Evolutionary conservation across 176 grass and related monocot species (phyloP).

Genomic region (Saccharum spontaneum): DNA sequence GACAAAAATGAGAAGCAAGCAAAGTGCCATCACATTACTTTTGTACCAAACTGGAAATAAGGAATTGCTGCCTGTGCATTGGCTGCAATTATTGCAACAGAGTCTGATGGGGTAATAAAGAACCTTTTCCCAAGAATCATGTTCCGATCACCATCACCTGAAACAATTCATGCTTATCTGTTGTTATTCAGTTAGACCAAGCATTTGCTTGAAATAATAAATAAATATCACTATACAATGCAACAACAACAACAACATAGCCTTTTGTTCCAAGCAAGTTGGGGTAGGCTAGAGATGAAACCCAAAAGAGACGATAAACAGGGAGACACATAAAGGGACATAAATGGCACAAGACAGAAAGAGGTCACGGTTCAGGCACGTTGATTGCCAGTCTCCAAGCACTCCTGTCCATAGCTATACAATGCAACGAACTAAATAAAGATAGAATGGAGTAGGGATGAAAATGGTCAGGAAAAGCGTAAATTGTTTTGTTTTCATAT

Average conservation of each 20-base stretch:
- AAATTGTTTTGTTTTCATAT: background rate
- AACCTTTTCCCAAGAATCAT: conserved; percentile 92
- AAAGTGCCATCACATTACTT: conserved; percentile 49
- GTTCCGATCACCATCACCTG: conserved; percentile 92
- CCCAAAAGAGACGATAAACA: too few species aligned
- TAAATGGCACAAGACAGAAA: too few species aligned
- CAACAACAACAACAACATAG: too few species aligned
- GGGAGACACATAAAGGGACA: too few species aligned
- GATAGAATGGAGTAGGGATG: conserved; percentile 8
- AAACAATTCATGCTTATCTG: conserved; percentile 1
- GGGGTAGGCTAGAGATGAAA: too few species aligned
- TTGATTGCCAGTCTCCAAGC: too few species aligned
- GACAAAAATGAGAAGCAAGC: background rate
- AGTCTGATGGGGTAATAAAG: conserved; percentile 95
- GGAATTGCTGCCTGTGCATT: conserved; percentile 84
- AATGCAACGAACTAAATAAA: conserved; percentile 12
- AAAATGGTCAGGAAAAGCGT: background rate
- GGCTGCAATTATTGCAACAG: conserved; percentile 93
- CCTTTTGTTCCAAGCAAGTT: too few species aligned
- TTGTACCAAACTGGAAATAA: conserved; percentile 79
- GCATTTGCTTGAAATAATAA: conserved; percentile 8
- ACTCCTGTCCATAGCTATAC: too few species aligned
- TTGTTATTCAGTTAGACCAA: background rate
- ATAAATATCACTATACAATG: background rate
- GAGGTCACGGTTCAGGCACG: too few species aligned